Base-by-base conservation (phyloP, 768 basidiomycete species). In the Suillus occidentalis region DNA sequence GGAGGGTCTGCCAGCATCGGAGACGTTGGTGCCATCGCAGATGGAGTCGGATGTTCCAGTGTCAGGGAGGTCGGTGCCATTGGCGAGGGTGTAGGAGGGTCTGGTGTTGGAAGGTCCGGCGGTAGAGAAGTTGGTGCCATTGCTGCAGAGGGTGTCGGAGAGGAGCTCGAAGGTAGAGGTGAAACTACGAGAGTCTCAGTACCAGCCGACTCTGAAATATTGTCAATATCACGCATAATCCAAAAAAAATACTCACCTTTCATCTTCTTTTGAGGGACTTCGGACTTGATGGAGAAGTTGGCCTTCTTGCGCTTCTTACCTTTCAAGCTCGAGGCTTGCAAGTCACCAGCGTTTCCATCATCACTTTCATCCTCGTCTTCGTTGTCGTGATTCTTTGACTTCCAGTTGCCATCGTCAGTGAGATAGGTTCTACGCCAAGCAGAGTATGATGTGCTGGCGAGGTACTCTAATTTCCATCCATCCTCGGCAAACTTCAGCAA, bases 391-490 rank as follows among this genome's bases (percentile, higher is more conserved):
- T 56, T 56, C 31, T 56, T 56, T 16, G 10, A 31, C 53, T 56
- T 56, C 36, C 53, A 56, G 53, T 56, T 31, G n/a, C 53, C 53
- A 8, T 56, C 22, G 6, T 37, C 36, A n/a, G 16, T 37, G 6
- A 56, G 28, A 56, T 56, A 37, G 53, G 28, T 56, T 28, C 53
- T 56, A 31, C 12, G 16, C 36, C 36, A 56, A 31, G 43, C 43
- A 20, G 43, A 45, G 43, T 45, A 45, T 45, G 43, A 45, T 45
- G 43, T 45, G 13, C 43, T 45, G 43, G 43, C 25, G 6, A 56
- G 36, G 18, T 56, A 56, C 36, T 56, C 53, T 12, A 56, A 37
- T 37, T 56, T 56, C 53, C 53, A 56, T 56, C 53, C 53, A 56
- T 56, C 9, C 7, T 56, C 7, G 20, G 53, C 53, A 16, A 56